Evolutionary conservation across 352 stramenopile genomes (phyloP).

Genomic region (Pythium insidiosum): DNA sequence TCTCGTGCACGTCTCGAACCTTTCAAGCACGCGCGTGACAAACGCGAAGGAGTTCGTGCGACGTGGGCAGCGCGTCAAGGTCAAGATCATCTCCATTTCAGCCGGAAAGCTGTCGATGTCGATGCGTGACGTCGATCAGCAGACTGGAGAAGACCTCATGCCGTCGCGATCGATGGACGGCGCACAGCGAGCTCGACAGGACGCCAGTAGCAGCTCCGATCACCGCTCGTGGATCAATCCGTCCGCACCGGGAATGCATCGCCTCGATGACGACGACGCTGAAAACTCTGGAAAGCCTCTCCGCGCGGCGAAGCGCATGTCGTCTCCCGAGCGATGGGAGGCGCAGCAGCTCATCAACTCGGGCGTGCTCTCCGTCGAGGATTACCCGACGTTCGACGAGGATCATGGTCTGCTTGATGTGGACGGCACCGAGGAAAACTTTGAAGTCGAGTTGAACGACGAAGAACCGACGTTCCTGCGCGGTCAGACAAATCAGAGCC

Average conservation of each 20-base stretch:
- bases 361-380: slow-evolving; percentile 95
- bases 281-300: too few relatives aligned
- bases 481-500: slow-evolving; percentile 89
- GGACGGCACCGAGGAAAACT: slow-evolving; percentile 80
- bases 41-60: slow-evolving; percentile 86
- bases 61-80: slow-evolving; percentile 89
- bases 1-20: slow-evolving; percentile 93
- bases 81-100: slow-evolving; percentile 95
- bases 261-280: slow-evolving; percentile 49
- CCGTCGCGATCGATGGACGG: slow-evolving; percentile 79
- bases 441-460: slow-evolving; percentile 95
- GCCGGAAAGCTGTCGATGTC: slow-evolving; percentile 89
- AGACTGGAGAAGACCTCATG: slow-evolving; percentile 92
- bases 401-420: slow-evolving; percentile 87
- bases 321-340: slow-evolving; percentile 96
- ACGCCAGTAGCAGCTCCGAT: slow-evolving; percentile 34
- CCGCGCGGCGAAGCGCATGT: slow-evolving; percentile 85
- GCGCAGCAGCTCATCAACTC: slow-evolving; percentile 97
- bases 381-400: slow-evolving; percentile 97
- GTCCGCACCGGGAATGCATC: slow-evolving; percentile 79
- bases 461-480: slow-evolving; percentile 95
- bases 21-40: slow-evolving; percentile 82
- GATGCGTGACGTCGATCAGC: slow-evolving; percentile 97
- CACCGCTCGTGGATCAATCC: slow-evolving; percentile 78
- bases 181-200: slow-evolving; percentile 37